Percentiles rank a stretch among this genome's conserved stretches.
Evolutionary conservation across 202 grass and related monocot species (phyloP).

Genomic region (Carex arenaria): DNA sequence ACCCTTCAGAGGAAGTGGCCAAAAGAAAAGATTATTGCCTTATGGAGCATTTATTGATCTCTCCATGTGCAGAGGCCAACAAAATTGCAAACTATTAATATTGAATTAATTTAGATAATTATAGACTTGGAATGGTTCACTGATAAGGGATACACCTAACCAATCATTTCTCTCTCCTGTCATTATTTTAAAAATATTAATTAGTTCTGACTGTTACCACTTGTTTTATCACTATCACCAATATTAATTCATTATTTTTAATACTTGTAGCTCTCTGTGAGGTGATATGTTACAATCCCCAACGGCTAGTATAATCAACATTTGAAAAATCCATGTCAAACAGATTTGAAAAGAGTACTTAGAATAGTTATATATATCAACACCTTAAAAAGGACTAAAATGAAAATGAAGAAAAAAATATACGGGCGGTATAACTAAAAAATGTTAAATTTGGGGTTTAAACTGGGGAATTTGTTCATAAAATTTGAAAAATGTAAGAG

Average conservation of each 20-base stretch:
- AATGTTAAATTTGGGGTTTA: not conserved
- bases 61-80: not conserved
- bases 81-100: not conserved
- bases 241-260: not conserved
- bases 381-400: not conserved
- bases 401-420: not conserved
- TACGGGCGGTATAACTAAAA: not conserved
- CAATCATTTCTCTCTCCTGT: slow-evolving; percentile 15
- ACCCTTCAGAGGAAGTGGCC: not conserved
- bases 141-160: slow-evolving; percentile 17
- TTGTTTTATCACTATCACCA: not conserved
- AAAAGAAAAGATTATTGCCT: not conserved
- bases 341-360: not conserved
- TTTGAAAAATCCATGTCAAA: not conserved
- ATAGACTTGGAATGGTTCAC: not conserved
- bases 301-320: not conserved
- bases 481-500: not conserved
- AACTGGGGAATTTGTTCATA: not conserved
- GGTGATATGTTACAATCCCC: slow-evolving; percentile 18
- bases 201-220: not conserved
- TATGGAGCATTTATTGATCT: not conserved
- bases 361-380: not conserved
- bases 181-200: not conserved
- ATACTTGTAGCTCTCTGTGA: not conserved
- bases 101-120: slow-evolving; percentile 16